Percentiles rank a stretch among this genome's conserved stretches.
These are phyloP conservation scores for Fusarium liriodendri DNA, from an alignment of 2,329 filamentous ascomycete genomes.

Conservation along the genomic window DNA sequence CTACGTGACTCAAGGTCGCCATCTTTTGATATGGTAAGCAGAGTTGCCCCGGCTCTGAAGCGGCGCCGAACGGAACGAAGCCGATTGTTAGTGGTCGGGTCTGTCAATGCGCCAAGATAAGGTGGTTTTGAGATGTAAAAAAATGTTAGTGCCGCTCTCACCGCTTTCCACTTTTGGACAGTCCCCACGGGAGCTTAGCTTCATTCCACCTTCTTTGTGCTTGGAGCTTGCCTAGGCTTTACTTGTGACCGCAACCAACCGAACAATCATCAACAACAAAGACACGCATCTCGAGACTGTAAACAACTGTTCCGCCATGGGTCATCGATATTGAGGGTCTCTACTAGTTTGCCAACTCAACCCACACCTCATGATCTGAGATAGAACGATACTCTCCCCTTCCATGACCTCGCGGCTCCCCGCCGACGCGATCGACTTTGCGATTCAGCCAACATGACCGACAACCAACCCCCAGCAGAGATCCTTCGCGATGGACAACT, in stretches of 20 bases:
- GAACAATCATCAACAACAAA: slow-evolving; percentile 7
- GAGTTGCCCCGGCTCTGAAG: background rate
- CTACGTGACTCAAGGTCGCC: background rate
- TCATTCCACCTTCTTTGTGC: slow-evolving; percentile 16
- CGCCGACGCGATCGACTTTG: slow-evolving; percentile 29
- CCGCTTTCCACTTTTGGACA: slow-evolving; percentile 34
- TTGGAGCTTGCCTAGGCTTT: slow-evolving; percentile 26
- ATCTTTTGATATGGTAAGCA: background rate
- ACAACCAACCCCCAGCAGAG: slow-evolving; percentile 32
- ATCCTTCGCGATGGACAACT: slow-evolving; percentile 46
- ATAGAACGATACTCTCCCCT: slow-evolving; percentile 4
- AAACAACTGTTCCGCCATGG: slow-evolving; percentile 14
- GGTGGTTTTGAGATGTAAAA: slow-evolving; percentile 14
- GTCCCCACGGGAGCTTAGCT: slow-evolving; percentile 35
- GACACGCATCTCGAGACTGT: slow-evolving; percentile 7
- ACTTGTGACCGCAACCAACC: slow-evolving; percentile 13
- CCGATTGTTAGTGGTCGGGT: slow-evolving; percentile 13
- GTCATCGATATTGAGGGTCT: background rate
- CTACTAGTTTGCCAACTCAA: background rate
- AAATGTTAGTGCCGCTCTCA: background rate
- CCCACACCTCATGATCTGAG: slow-evolving; percentile 15
- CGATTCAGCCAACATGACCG: slow-evolving; percentile 41
- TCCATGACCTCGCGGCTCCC: slow-evolving; percentile 22
- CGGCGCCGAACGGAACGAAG: slow-evolving; percentile 8
- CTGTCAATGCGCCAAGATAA: background rate